These are phyloP conservation scores for Russula ochroleuca DNA, from an alignment of 768 basidiomycete species.

Conservation along the genomic window DNA sequence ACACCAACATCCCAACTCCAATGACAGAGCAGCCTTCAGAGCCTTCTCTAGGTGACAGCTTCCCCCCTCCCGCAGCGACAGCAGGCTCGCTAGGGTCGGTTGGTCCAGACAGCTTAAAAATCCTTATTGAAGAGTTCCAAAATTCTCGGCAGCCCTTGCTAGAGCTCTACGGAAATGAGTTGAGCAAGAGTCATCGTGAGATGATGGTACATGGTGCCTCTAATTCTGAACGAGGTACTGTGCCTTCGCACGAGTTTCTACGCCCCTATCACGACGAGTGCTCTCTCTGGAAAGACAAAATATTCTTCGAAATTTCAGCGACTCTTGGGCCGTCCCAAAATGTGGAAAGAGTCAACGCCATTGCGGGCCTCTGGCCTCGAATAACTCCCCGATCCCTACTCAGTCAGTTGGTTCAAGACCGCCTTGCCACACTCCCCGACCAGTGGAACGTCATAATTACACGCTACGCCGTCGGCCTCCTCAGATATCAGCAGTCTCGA, in stretches of 20 bases:
- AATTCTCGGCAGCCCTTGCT: neutral
- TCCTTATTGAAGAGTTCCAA: conserved; percentile 8
- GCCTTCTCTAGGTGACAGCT: neutral
- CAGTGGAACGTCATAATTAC: neutral
- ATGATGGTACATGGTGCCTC: neutral
- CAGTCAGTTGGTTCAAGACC: conserved; percentile 30
- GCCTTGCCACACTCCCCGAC: conserved; percentile 8
- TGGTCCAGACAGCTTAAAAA: neutral
- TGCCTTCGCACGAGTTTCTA: neutral
- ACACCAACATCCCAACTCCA: neutral
- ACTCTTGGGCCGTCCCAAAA: conserved; percentile 3
- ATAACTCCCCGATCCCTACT: conserved; percentile 10
- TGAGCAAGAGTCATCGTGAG: neutral
- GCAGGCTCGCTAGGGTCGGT: neutral
- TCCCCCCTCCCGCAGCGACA: too few relatives aligned
- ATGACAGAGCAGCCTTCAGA: neutral
- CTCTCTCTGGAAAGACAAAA: neutral
- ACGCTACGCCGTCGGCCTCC: neutral
- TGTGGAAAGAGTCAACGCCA: neutral
- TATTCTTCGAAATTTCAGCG: neutral
- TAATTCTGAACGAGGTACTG: neutral
- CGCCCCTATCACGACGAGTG: neutral
- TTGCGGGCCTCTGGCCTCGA: conserved; percentile 18
- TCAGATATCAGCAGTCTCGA: conserved; percentile 15
- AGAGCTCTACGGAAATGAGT: conserved; percentile 10